These are phyloP conservation scores for Magnolia officinalis DNA, from an alignment of 164 flowering plant genomes.

Conservation along the genomic window DNA sequence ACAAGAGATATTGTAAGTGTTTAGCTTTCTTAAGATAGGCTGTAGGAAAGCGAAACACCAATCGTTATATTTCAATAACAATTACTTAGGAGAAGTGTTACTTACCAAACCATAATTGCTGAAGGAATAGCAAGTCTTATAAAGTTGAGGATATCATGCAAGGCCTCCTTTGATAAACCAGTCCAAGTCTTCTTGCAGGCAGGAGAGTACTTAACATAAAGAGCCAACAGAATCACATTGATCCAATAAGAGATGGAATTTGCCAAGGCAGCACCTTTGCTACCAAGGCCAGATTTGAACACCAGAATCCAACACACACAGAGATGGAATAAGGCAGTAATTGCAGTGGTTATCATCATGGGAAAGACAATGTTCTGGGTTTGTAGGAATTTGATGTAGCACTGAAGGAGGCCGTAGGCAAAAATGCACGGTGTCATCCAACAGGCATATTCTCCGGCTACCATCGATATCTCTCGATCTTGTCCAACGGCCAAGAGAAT, in stretches of 20 bases:
- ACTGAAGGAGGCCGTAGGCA: conserved; percentile 16
- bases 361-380: conserved; percentile 22
- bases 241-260: conserved; percentile 16
- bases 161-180: conserved; percentile 13
- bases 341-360: conserved; percentile 20
- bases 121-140: conserved; percentile 17
- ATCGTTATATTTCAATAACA: not conserved
- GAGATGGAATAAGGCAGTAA: conserved; percentile 10
- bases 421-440: conserved; percentile 21
- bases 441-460: conserved; percentile 15
- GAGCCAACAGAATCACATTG: conserved; percentile 15
- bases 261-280: conserved; percentile 23
- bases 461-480: conserved; percentile 17
- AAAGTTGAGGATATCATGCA: conserved; percentile 9
- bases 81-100: not conserved
- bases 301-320: conserved; percentile 16
- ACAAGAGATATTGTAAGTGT: too few species aligned
- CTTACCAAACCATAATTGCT: conserved; percentile 19
- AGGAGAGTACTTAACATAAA: conserved; percentile 16
- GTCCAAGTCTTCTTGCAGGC: conserved; percentile 22
- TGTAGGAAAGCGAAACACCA: not conserved
- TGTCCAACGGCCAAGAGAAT: conserved; percentile 15
- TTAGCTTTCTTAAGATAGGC: too few species aligned
- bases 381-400: conserved; percentile 18
- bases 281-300: conserved; percentile 16